Percentiles rank a stretch among this genome's conserved stretches.
Evolutionary conservation across 1,284 basidiomycete species (phyloP).

Genomic region (Sphagnurus paluster): DNA sequence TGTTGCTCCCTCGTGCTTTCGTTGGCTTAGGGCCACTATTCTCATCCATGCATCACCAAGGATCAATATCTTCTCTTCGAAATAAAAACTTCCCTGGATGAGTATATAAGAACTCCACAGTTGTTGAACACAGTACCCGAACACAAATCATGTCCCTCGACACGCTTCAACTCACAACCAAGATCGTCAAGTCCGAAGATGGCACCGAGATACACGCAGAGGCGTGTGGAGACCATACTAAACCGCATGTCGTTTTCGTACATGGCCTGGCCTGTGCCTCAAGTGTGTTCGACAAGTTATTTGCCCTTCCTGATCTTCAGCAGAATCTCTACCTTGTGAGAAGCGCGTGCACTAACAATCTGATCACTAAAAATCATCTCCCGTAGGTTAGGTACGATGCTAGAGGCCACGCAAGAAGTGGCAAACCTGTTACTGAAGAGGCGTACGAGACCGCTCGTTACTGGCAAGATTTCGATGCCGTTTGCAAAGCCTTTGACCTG

Average conservation of each 20-base stretch:
- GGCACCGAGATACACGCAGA: conserved; percentile 16
- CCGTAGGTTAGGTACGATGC: conserved; percentile 16
- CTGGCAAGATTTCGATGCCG: conserved; percentile 28
- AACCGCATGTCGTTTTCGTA: conserved; percentile 14
- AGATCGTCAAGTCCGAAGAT: conserved; percentile 14
- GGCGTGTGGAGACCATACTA: conserved; percentile 12
- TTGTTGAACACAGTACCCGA: neutral
- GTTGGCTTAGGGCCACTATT: too few species aligned
- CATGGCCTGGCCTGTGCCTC: conserved; percentile 14
- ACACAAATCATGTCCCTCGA: neutral
- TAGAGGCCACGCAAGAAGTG: conserved; percentile 30
- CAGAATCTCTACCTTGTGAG: conserved; percentile 14
- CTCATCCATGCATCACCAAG: too few species aligned
- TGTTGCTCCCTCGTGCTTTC: too few species aligned
- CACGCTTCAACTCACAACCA: conserved; percentile 11
- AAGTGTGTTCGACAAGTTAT: conserved; percentile 13
- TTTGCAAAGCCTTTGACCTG: conserved; percentile 25
- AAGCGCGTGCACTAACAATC: neutral
- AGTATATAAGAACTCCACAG: conserved; percentile 2
- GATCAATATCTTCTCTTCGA: neutral
- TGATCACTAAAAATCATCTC: neutral
- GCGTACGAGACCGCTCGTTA: conserved; percentile 24
- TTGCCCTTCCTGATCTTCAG: conserved; percentile 11
- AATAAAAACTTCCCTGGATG: neutral
- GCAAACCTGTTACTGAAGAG: conserved; percentile 24